These are phyloP conservation scores for Dentipellis sp. DNA, from an alignment of 768 basidiomycete genomes.

Conservation along the genomic window DNA sequence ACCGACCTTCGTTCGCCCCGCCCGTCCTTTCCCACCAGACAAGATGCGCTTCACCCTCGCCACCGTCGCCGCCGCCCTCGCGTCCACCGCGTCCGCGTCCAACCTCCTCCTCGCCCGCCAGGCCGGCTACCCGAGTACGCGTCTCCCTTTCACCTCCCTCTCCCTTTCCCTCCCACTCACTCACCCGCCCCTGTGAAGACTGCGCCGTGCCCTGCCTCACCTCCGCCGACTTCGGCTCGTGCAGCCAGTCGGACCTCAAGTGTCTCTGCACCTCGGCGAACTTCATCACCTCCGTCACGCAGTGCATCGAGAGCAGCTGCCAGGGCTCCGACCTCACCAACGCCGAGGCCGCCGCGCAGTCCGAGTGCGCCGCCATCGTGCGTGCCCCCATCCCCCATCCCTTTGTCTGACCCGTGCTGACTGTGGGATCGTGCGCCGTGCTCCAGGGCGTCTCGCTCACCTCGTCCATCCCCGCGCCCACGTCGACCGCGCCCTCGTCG, in stretches of 20 bases:
- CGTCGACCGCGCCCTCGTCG: neutral
- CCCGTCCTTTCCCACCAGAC: slow-evolving; percentile 2
- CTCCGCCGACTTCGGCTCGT: slow-evolving; percentile 33
- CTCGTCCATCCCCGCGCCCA: neutral
- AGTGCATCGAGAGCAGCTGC: slow-evolving; percentile 43
- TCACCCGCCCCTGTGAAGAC: slow-evolving; percentile 24
- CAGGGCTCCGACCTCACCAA: slow-evolving; percentile 31
- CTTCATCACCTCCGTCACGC: slow-evolving; percentile 37
- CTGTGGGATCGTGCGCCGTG: neutral
- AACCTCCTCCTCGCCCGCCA: slow-evolving; percentile 11
- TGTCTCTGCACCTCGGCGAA: slow-evolving; percentile 47
- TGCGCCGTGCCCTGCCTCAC: slow-evolving; percentile 45
- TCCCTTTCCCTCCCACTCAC: neutral
- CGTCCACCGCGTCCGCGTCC: slow-evolving; percentile 24
- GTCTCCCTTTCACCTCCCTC: neutral
- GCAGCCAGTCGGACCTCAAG: slow-evolving; percentile 36
- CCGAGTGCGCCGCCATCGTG: slow-evolving; percentile 42
- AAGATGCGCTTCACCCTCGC: slow-evolving; percentile 48
- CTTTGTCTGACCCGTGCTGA: too few species aligned
- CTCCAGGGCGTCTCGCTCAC: slow-evolving; percentile 13
- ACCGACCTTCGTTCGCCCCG: slow-evolving; percentile 8
- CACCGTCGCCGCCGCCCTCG: slow-evolving; percentile 27
- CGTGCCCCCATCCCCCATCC: neutral
- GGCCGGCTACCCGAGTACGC: slow-evolving; percentile 5
- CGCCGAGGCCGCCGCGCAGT: slow-evolving; percentile 33